A percentile compares a stretch with the other conserved stretches of the same genome.
These are phyloP conservation scores for Chenopodium berlandieri DNA, from an alignment of 148 eudicot species.

Conservation along the genomic window DNA sequence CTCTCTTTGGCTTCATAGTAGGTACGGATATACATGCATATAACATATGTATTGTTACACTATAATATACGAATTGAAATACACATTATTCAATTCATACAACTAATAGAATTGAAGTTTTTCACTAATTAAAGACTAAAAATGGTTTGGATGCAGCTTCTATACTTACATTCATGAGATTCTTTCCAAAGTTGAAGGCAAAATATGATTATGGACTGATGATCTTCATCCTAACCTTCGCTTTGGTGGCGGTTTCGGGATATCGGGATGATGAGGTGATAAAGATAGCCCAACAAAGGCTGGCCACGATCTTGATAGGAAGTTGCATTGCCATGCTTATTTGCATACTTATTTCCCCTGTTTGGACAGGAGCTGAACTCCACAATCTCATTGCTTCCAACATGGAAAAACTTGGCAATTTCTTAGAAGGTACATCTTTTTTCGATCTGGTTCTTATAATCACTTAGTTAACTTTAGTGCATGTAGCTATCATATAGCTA, in stretches of 20 bases:
- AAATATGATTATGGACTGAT: conserved; percentile 35
- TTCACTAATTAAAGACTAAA: too few species aligned
- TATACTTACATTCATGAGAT: conserved; percentile 37
- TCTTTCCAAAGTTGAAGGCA: conserved; percentile 39
- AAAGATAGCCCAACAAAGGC: conserved; percentile 27
- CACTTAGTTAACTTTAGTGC: too few species aligned
- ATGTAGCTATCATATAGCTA: not conserved
- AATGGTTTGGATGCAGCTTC: conserved; percentile 19
- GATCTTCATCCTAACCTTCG: conserved; percentile 40
- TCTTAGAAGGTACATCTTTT: conserved; percentile 11
- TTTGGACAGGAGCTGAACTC: conserved; percentile 39
- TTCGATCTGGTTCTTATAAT: too few species aligned
- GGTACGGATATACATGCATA: conserved; percentile 15
- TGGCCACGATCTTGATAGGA: conserved; percentile 34
- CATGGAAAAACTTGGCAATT: conserved; percentile 24
- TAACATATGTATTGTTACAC: too few species aligned
- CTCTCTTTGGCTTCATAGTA: conserved; percentile 36
- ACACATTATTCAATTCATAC: too few species aligned
- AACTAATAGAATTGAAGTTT: too few species aligned
- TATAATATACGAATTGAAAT: too few species aligned
- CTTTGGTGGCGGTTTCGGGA: conserved; percentile 35
- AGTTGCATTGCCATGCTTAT: conserved; percentile 26
- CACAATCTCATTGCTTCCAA: conserved; percentile 33
- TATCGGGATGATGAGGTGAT: conserved; percentile 30
- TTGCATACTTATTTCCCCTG: conserved; percentile 36